phyloP scores from a whole-genome alignment of 2,329 filamentous ascomycete genomes.

The Colletotrichum godetiae region DNA sequence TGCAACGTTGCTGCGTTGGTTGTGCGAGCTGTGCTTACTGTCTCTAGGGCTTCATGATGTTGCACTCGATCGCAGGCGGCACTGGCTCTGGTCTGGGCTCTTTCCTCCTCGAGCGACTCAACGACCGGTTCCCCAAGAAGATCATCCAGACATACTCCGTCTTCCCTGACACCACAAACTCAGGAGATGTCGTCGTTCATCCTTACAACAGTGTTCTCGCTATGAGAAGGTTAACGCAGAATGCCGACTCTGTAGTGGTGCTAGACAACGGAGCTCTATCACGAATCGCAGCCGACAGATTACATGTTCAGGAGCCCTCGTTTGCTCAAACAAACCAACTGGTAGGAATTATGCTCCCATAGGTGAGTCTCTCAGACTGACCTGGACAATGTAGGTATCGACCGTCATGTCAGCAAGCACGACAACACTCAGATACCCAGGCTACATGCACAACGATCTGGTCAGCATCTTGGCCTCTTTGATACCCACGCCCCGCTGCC shows the following conservation, averaged over 20 bases:
- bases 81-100: conserved; percentile 97
- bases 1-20: background rate
- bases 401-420: conserved; percentile 99
- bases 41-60: conserved; percentile 90
- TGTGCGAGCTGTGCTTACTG: conserved; percentile 37
- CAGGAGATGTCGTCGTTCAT: conserved; percentile 93
- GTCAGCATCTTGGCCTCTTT: conserved; percentile 96
- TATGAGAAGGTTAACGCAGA: conserved; percentile 91
- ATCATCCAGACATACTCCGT: conserved; percentile 99
- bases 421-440: conserved; percentile 94
- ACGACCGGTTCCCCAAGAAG: conserved; percentile 98
- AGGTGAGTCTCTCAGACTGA: background rate
- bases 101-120: conserved; percentile 93
- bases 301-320: conserved; percentile 95
- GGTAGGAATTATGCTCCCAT: conserved; percentile 54
- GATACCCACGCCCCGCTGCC: conserved; percentile 94
- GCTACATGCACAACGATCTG: conserved; percentile 99
- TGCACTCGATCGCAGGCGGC: conserved; percentile 97
- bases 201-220: conserved; percentile 97
- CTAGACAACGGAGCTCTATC: conserved; percentile 95
- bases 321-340: conserved; percentile 98
- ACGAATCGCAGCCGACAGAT: conserved; percentile 90
- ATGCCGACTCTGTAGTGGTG: conserved; percentile 97
- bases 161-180: conserved; percentile 91
- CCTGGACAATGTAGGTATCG: conserved; percentile 68